A percentile compares a stretch with the other conserved stretches of the same genome.
These are phyloP conservation scores for Wallemia ichthyophaga DNA, from an alignment of 1,284 basidiomycete genomes.

Conservation along the genomic window DNA sequence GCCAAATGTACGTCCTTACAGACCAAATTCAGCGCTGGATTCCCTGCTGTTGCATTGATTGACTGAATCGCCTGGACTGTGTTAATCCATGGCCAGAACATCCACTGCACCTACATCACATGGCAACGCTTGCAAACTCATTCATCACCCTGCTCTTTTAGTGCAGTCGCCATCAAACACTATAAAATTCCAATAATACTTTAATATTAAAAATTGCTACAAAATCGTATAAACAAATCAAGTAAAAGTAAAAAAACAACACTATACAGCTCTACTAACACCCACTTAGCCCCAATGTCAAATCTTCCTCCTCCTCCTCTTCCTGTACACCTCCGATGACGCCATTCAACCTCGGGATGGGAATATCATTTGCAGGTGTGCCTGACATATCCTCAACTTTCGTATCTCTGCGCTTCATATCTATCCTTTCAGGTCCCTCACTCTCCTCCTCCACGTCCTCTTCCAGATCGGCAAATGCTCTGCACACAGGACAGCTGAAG, in stretches of 20 bases:
- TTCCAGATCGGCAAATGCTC: conserved; percentile 74
- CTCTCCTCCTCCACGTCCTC: conserved; percentile 67
- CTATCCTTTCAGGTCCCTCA: conserved; percentile 12
- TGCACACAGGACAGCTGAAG: conserved; percentile 81
- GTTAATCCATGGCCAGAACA: background rate
- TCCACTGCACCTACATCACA: background rate
- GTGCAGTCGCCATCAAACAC: no score
- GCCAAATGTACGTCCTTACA: background rate
- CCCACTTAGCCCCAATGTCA: background rate
- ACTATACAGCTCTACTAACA: background rate
- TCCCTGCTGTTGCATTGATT: background rate
- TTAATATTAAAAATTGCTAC: no score
- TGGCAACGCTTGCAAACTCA: background rate
- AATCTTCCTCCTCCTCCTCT: conserved; percentile 3
- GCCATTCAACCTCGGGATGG: conserved; percentile 1
- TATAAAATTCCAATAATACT: no score
- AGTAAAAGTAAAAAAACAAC: background rate
- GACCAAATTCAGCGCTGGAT: background rate
- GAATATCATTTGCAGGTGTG: conserved; percentile 1
- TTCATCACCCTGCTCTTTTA: background rate
- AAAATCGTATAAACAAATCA: no score
- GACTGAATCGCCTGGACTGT: background rate
- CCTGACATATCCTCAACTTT: background rate
- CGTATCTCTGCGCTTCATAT: conserved; percentile 6
- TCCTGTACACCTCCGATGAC: conserved; percentile 5